Conservation (phyloP, 225 moss, liverwort and hornwort species). For the Antitrichia curtipendula region DNA sequence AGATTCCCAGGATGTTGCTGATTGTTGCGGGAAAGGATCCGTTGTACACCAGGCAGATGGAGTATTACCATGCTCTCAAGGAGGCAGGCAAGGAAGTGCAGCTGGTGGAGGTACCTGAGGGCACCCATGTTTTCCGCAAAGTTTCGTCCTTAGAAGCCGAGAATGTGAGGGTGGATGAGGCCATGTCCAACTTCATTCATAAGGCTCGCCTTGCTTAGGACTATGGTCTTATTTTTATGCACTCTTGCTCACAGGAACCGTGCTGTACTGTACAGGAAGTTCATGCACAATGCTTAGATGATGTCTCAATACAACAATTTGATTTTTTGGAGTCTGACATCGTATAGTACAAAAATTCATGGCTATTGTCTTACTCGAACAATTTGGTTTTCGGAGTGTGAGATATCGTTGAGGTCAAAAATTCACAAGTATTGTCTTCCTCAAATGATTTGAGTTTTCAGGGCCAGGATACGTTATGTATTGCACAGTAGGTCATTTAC, state of each 20-base stretch:
- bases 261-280: background rate
- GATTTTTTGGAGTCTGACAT: background rate
- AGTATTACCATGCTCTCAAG: slow-evolving; percentile 14
- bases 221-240: background rate
- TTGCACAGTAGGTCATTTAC: background rate
- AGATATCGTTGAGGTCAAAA: background rate
- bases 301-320: background rate
- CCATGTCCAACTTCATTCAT: slow-evolving; percentile 19
- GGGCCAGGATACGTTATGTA: background rate
- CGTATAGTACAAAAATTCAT: background rate
- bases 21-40: slow-evolving; percentile 30
- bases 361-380: background rate
- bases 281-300: background rate
- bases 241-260: background rate
- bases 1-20: slow-evolving; percentile 13
- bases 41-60: slow-evolving; percentile 1
- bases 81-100: slow-evolving; percentile 15
- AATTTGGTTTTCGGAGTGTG: background rate
- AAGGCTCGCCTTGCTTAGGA: background rate
- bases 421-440: no score
- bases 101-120: slow-evolving; percentile 24
- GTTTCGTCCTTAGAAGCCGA: slow-evolving; percentile 6
- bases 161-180: slow-evolving; percentile 22
- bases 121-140: slow-evolving; percentile 13
- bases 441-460: background rate